Percentiles rank a stretch among this genome's conserved stretches.
phyloP scores from a whole-genome alignment of 1,139 yeast genomes.

The Geotrichum europaeum region DNA sequence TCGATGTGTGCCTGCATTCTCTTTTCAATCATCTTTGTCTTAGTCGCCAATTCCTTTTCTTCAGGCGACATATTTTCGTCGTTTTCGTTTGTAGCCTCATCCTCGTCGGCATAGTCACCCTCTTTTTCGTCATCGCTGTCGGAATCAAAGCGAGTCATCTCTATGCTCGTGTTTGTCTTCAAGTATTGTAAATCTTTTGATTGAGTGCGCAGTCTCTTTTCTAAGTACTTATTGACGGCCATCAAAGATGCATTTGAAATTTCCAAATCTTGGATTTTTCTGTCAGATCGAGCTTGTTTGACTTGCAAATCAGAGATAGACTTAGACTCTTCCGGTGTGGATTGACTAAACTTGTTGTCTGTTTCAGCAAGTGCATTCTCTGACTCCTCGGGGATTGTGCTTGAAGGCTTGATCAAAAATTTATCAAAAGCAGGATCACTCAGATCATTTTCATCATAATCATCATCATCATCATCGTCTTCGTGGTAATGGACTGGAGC shows the following conservation, averaged over 20 bases:
- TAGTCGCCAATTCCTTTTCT: constrained; percentile 17
- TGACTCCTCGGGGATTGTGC: not conserved
- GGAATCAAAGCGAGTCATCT: not conserved
- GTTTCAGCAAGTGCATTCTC: not conserved
- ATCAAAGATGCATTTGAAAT: constrained; percentile 29
- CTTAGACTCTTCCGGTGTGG: not conserved
- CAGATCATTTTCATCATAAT: not conserved
- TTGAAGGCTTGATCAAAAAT: not conserved
- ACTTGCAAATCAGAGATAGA: constrained; percentile 7
- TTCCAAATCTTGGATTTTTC: constrained; percentile 30
- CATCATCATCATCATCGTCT: constrained; percentile 1
- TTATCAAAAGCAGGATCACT: not conserved
- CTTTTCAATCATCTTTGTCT: constrained; percentile 20
- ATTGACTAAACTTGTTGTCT: not conserved
- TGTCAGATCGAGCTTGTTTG: constrained; percentile 24
- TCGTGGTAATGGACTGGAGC: not conserved
- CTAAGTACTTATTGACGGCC: constrained; percentile 29
- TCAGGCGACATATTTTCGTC: not conserved
- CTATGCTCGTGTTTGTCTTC: not conserved
- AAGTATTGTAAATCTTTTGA: constrained; percentile 21
- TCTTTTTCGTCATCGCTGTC: constrained; percentile 15
- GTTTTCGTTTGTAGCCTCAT: constrained; percentile 8
- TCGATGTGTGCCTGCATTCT: constrained; percentile 25
- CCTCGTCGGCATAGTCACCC: constrained; percentile 13
- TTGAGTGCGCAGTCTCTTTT: constrained; percentile 24